A percentile compares a stretch with the other conserved stretches of the same genome.
These are phyloP conservation scores for Calvatia gigantea DNA, from an alignment of 768 basidiomycete genomes.

Conservation along the genomic window DNA sequence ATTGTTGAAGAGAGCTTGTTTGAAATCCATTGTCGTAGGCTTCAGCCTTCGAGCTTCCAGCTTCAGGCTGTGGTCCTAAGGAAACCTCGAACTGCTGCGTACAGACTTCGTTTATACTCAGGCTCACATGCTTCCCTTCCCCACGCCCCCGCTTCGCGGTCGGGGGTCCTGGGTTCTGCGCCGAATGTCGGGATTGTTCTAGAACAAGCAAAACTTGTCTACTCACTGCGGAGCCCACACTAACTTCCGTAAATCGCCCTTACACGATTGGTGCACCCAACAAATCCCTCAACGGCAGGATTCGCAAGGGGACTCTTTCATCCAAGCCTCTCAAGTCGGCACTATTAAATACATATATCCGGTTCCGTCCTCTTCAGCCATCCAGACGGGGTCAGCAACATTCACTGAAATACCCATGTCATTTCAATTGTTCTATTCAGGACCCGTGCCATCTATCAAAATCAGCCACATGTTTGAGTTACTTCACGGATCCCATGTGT, in stretches of 20 bases:
- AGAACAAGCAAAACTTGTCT: neutral
- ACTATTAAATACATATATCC: neutral
- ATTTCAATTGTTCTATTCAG: neutral
- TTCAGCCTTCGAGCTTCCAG: neutral
- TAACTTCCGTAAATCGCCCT: neutral
- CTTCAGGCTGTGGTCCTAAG: neutral
- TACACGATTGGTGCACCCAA: neutral
- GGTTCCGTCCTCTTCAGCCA: neutral
- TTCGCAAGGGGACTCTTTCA: neutral
- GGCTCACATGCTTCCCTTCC: slow-evolving; percentile 8
- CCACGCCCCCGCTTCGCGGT: neutral
- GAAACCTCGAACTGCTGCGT: neutral
- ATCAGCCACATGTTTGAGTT: neutral
- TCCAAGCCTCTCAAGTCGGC: neutral
- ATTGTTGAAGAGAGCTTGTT: neutral
- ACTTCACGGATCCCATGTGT: neutral
- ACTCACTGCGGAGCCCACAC: neutral
- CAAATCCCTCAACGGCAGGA: neutral
- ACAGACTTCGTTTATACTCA: neutral
- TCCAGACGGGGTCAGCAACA: too few relatives aligned
- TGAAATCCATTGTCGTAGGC: neutral
- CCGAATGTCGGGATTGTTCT: neutral
- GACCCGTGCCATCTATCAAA: too few relatives aligned
- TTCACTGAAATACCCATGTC: too few relatives aligned
- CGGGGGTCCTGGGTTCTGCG: neutral